Conservation (phyloP, 73 alveolate genomes). For the Paramecium biaurelia region DNA sequence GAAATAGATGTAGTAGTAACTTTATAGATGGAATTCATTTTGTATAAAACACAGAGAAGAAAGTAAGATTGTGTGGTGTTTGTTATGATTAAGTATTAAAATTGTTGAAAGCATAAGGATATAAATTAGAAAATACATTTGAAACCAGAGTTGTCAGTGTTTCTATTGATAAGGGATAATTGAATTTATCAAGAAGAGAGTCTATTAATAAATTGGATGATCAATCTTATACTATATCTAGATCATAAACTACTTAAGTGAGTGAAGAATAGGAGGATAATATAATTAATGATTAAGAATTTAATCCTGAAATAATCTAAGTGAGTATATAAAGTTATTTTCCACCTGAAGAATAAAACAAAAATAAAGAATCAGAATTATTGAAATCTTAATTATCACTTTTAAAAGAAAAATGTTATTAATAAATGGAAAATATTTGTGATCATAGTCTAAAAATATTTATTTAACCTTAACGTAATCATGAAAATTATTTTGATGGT, state of each 20-base stretch:
- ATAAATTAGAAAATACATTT: not conserved
- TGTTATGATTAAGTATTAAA: constrained; percentile 14
- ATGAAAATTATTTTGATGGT: not conserved
- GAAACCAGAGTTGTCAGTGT: not conserved
- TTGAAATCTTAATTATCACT: not conserved
- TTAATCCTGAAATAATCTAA: not conserved
- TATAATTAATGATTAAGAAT: not conserved
- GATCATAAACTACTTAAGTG: not conserved
- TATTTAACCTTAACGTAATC: not conserved
- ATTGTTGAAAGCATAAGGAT: constrained; percentile 23
- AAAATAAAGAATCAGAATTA: not conserved
- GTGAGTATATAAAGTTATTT: not conserved
- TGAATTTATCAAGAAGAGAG: not conserved
- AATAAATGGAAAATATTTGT: constrained; percentile 16
- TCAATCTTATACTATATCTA: not conserved
- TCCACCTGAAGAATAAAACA: not conserved
- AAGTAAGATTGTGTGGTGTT: not conserved
- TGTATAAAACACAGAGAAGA: not conserved
- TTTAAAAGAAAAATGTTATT: not conserved
- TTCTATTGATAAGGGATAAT: not conserved
- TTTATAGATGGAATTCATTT: constrained; percentile 9
- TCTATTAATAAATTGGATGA: not conserved
- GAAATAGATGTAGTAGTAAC: not conserved
- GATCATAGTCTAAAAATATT: not conserved
- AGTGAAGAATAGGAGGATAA: not conserved